phyloP scores from a whole-genome alignment of 176 grass and related monocot genomes.

The Tillandsia leiboldiana region DNA sequence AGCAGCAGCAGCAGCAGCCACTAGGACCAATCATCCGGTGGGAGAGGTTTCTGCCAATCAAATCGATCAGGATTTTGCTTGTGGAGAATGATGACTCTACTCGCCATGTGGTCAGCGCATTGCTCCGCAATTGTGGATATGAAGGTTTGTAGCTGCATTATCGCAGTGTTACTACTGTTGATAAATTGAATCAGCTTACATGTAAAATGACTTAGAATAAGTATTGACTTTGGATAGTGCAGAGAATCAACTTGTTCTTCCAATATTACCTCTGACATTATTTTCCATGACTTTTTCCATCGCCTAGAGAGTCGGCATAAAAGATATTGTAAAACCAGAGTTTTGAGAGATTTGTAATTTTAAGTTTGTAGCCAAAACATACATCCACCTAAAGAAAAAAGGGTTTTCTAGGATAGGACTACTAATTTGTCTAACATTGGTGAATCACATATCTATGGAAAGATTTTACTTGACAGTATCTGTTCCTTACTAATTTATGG shows the following conservation, averaged over 20 bases:
- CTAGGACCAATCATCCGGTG: conserved; percentile 32
- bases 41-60: conserved; percentile 78
- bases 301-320: not conserved
- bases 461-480: no score
- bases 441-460: no score
- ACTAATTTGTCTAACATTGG: no score
- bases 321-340: not conserved
- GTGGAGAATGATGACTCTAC: conserved; percentile 87
- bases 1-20: conserved; percentile 39
- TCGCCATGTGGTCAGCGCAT: conserved; percentile 63
- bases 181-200: not conserved
- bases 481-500: no score
- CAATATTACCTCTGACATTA: not conserved
- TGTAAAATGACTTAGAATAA: not conserved
- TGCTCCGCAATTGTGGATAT: conserved; percentile 80
- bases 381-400: not conserved
- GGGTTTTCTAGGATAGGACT: no score
- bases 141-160: conserved; percentile 47
- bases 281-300: not conserved
- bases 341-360: not conserved
- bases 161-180: not conserved
- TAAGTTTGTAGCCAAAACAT: not conserved
- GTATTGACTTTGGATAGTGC: not conserved
- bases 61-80: conserved; percentile 55
- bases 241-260: not conserved